Conservation (phyloP, 140 eudicot species). For the Anethum foeniculum region DNA sequence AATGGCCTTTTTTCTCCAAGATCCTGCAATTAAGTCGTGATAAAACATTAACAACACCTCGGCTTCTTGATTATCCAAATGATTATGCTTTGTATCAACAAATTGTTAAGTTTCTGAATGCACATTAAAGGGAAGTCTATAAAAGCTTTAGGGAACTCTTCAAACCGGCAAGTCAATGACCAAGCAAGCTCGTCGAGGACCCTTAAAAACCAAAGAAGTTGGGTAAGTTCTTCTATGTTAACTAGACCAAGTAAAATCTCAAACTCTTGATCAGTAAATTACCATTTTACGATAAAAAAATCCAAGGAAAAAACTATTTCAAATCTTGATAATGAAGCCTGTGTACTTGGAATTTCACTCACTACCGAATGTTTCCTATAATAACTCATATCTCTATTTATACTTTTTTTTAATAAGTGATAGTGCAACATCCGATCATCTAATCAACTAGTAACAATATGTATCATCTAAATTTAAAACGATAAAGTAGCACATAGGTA, state of each 20-base stretch:
- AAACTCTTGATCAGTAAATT: background rate
- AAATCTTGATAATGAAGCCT: background rate
- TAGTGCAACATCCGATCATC: background rate
- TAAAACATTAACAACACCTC: background rate
- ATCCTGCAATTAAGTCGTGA: background rate
- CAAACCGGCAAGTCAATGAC: background rate
- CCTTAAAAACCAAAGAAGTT: background rate
- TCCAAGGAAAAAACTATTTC: background rate
- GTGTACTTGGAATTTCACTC: background rate
- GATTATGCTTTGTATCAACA: background rate
- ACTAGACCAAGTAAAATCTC: background rate
- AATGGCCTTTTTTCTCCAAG: background rate
- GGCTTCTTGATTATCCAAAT: background rate
- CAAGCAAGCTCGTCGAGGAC: background rate
- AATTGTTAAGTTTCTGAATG: background rate
- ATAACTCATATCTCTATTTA: background rate
- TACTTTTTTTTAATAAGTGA: background rate
- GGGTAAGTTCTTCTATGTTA: background rate
- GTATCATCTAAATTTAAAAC: background rate
- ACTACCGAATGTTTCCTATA: background rate
- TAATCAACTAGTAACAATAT: background rate
- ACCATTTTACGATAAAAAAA: background rate
- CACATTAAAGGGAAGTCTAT: background rate
- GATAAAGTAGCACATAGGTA: constrained; percentile 2
- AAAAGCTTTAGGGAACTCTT: background rate